Conservation (phyloP, 257 asterid genomes). For the Jacaranda copaia region DNA sequence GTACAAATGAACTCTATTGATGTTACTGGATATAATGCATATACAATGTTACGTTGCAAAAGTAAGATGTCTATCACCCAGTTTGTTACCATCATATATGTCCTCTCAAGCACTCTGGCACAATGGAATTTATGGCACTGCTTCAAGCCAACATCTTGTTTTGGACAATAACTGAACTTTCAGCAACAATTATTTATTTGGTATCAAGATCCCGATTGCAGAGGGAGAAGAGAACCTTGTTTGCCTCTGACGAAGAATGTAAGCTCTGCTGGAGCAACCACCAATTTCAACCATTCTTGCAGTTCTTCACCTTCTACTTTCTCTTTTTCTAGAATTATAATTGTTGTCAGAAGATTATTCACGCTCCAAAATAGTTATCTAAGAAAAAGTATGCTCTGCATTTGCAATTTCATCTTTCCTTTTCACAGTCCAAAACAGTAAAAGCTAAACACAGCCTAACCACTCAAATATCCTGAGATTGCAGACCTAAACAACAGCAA, state of each 20-base stretch:
- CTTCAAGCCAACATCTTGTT: slow-evolving; percentile 5
- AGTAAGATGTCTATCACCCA: slow-evolving; percentile 11
- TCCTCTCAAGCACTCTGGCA: slow-evolving; percentile 15
- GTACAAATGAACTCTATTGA: slow-evolving; percentile 41
- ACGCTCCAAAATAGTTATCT: background rate
- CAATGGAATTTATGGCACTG: background rate
- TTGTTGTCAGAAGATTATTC: slow-evolving; percentile 20
- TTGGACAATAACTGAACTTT: slow-evolving; percentile 4
- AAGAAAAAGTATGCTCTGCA: background rate
- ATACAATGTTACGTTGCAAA: slow-evolving; percentile 38
- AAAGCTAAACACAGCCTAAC: background rate
- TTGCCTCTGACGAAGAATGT: slow-evolving; percentile 77
- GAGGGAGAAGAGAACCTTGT: slow-evolving; percentile 76
- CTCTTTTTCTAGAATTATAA: slow-evolving; percentile 67
- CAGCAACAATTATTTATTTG: background rate
- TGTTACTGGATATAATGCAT: slow-evolving; percentile 31
- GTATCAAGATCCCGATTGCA: slow-evolving; percentile 63
- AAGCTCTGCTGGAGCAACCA: slow-evolving; percentile 94
- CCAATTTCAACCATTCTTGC: slow-evolving; percentile 85
- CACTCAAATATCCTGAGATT: background rate
- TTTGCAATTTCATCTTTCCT: background rate
- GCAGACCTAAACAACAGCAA: too few species aligned
- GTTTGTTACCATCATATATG: slow-evolving; percentile 1
- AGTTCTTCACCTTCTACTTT: slow-evolving; percentile 97
- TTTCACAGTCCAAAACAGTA: slow-evolving; percentile 11